Evolutionary conservation across 257 asterid genomes (phyloP), one percentile per base, ranked within the genome.

Genomic region (Perilla frutescens): DNA sequence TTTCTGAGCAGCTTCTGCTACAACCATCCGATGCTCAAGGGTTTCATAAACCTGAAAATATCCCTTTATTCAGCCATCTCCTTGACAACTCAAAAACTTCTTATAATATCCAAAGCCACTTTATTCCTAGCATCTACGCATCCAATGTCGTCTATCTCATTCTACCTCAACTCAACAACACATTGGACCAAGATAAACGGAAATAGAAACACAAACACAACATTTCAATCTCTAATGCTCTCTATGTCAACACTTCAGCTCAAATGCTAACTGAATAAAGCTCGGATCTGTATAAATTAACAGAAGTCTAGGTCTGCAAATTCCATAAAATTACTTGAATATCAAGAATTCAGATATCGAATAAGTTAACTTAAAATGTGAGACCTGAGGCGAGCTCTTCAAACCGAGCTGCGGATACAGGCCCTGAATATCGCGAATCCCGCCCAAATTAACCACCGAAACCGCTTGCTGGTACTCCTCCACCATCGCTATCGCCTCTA

Each of bases 1-100:
- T 69, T 86, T 90, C 80, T 91, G 99, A 84, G 97, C 93, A 80
- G 99, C 97, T 86, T 94, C 99, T 9, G 91, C 93, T 67, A 89
- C 90, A 72, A 78, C 83, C 87, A 89, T 79, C 62, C 91, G 81
- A 79, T 87, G 93, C 81, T 89, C 96, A 75, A 89, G 93, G 76
- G 88, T 80, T 79, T 87, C 96, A 49, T 87, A 88, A 61, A 88
- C 91, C 95, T 88, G 84, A 68, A 82, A 79, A 64, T 53, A 65
- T 7, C 36, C 45, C 50, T 29, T 15, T 47, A 58, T 59, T 71
- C 62, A 63, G 56, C 62, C 48, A 54, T 50, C 69, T 0, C 45
- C 43, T 66, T 7, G 34, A 31, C 20, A 66, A 34, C 53, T 41
- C 39, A 61, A 12, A 54, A 60, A 31, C 69, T 66, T 70, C 54